Percentiles rank a stretch among this genome's conserved stretches.
These are phyloP conservation scores for Adansonia rubrostipa DNA, from an alignment of 441 rosid genomes.

Conservation along the genomic window DNA sequence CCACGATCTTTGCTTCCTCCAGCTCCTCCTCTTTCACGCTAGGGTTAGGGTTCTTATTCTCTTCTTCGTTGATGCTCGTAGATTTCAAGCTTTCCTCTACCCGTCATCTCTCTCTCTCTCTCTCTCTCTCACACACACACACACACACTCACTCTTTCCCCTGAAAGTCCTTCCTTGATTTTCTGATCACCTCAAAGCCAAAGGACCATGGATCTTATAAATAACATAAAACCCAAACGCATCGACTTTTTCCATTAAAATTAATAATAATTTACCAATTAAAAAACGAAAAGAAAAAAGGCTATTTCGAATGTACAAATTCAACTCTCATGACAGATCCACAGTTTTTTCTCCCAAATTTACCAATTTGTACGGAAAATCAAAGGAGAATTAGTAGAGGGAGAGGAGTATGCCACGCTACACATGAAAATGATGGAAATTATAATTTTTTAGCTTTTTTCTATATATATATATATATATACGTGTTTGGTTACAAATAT, in stretches of 20 bases:
- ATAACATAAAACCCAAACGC: neutral
- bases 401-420: neutral
- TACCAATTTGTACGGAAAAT: neutral
- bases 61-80: neutral
- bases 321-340: neutral
- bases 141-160: too few species aligned
- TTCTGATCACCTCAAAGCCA: neutral
- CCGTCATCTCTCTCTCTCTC: neutral
- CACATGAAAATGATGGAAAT: neutral
- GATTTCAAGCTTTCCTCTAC: slow-evolving; percentile 9
- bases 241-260: neutral
- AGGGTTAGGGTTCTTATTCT: slow-evolving; percentile 27
- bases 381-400: neutral
- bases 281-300: neutral
- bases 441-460: neutral
- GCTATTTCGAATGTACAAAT: neutral
- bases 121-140: neutral
- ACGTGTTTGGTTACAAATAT: neutral
- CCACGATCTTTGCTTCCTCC: slow-evolving; percentile 76
- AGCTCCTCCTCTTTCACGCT: slow-evolving; percentile 46
- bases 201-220: neutral
- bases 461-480: neutral
- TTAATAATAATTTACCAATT: neutral
- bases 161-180: neutral
- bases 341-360: neutral